phyloP scores from a whole-genome alignment of 345 rosid genomes.

The Kandelia obovata region DNA sequence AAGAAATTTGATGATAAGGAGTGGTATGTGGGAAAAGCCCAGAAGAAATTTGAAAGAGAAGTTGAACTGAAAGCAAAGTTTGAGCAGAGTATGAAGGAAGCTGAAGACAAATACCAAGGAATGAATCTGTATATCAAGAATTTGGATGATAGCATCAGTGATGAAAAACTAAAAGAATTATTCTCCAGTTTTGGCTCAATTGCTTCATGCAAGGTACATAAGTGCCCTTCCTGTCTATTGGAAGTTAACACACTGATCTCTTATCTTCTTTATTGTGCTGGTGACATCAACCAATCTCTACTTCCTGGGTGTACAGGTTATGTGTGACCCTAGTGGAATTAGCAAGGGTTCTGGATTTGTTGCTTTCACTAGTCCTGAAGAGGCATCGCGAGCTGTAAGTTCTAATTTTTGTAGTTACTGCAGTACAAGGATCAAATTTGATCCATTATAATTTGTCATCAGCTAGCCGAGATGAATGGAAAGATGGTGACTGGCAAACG shows the following conservation, averaged over 20 bases:
- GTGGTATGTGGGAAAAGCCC: constrained; percentile 31
- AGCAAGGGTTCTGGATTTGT: constrained; percentile 30
- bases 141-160: constrained; percentile 19
- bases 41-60: constrained; percentile 25
- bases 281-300: background rate
- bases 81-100: constrained; percentile 22
- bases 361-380: constrained; percentile 24
- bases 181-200: constrained; percentile 22
- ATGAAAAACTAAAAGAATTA: constrained; percentile 26
- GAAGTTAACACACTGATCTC: background rate
- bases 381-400: constrained; percentile 24
- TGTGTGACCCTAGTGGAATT: constrained; percentile 21
- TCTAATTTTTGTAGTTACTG: background rate
- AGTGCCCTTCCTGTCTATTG: background rate
- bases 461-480: constrained; percentile 29
- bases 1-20: constrained; percentile 18
- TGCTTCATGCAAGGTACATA: constrained; percentile 28
- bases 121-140: constrained; percentile 24
- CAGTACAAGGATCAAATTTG: too few species aligned
- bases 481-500: constrained; percentile 25
- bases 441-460: background rate
- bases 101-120: constrained; percentile 18
- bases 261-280: background rate
- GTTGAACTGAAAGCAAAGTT: constrained; percentile 13
- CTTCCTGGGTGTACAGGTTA: constrained; percentile 9